Conservation (phyloP, 495 filamentous ascomycete species). For the Penicillium roqueforti region DNA sequence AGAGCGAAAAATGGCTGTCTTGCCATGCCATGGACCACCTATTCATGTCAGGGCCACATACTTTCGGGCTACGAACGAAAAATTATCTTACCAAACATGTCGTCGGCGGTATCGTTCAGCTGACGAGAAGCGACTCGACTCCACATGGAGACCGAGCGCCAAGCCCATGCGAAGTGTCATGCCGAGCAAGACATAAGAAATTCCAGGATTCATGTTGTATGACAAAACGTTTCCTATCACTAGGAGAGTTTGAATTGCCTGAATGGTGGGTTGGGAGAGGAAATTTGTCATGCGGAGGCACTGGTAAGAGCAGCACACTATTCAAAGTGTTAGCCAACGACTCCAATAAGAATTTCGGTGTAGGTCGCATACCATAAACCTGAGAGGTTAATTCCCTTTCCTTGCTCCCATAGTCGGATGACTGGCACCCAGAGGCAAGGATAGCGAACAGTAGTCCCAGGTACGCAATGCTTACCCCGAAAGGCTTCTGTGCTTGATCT, state of each 20-base stretch:
- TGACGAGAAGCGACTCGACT: constrained; percentile 46
- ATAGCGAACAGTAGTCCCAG: constrained; percentile 74
- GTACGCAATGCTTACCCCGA: constrained; percentile 61
- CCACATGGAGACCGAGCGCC: constrained; percentile 53
- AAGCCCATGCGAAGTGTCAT: constrained; percentile 57
- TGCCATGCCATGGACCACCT: constrained; percentile 63
- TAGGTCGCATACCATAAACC: constrained; percentile 46
- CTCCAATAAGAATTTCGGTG: neutral
- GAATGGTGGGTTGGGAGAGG: constrained; percentile 53
- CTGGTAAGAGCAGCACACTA: constrained; percentile 60
- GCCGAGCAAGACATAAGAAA: constrained; percentile 54
- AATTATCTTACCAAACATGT: constrained; percentile 41
- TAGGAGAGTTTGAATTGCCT: constrained; percentile 54
- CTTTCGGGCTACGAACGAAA: neutral
- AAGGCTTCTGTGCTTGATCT: constrained; percentile 36
- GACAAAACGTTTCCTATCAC: constrained; percentile 59
- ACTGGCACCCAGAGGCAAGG: constrained; percentile 77
- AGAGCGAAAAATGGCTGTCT: constrained; percentile 57
- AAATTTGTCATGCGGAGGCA: constrained; percentile 61
- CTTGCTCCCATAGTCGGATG: constrained; percentile 61
- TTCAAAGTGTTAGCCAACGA: neutral
- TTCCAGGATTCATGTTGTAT: constrained; percentile 63
- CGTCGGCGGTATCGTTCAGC: constrained; percentile 37
- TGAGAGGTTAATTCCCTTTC: constrained; percentile 56
- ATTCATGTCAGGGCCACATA: neutral